Evolutionary conservation across 2,329 filamentous ascomycete species (phyloP), one percentile per base, ranked within the genome.

Genomic region (Alternaria sp.): DNA sequence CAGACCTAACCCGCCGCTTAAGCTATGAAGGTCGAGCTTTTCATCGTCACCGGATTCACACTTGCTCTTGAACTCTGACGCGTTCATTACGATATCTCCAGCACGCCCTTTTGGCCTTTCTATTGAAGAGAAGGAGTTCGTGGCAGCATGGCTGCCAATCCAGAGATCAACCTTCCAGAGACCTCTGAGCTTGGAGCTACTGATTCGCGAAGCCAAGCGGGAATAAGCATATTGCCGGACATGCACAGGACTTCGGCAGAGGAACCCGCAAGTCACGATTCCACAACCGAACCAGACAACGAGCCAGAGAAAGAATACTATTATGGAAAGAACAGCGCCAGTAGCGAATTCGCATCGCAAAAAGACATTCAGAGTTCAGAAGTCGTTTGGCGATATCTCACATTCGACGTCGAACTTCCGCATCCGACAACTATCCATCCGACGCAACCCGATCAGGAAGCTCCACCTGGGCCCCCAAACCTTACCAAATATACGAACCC

Each of bases 401-500:
- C 85, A 1, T 88, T 89, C 71, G 84, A 88, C 51, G 90, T 87
- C 1, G 76, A 81, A 14, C 72, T 90, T 1, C 87, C 88, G 2
- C 78, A 79, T 48, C 81, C 81, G 24, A 76, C 78, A 4, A 76
- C 77, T 51, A 69, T 76, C 61, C 80, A 57, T 62, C 73, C 69
- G 18, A 66, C 61, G 69, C 77, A 57, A 69, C 72, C 59, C 60
- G 74, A 59, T 64, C 76, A 67, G 60, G 77, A 53, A 55, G 62
- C 81, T n/a, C 76, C 84, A 1, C 89, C 89, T 46, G 77, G 83
- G 53, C 82, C 81, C 24, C 92, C 91, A 4, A 83, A 92, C 74
- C 85, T 96, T 26, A 83, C 81, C 34, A 82, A 84, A 59, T 96
- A 88, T 70, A 77, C 68, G 3, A 89, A 91, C 9, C 94, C 94